phyloP scores from a whole-genome alignment of 2,329 filamentous ascomycete species.

The Alternaria infectoria region DNA sequence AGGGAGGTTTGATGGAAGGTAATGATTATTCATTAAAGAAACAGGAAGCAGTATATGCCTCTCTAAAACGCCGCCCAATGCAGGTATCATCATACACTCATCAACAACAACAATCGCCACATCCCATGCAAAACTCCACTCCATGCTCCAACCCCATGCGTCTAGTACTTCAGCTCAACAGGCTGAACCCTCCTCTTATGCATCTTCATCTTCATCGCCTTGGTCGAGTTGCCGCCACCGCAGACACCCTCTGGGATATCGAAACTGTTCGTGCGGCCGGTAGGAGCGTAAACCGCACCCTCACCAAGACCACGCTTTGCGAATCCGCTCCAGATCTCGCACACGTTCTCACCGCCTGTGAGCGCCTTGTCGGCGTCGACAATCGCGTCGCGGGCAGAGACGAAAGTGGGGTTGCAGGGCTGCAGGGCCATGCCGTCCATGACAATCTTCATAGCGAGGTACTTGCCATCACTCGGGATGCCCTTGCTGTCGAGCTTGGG shows the following conservation, averaged over 20 bases:
- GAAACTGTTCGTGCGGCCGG: slow-evolving; percentile 28
- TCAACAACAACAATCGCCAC: not conserved
- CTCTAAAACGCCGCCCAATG: not conserved
- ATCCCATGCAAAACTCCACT: not conserved
- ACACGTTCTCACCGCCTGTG: slow-evolving; percentile 59
- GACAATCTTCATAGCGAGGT: slow-evolving; percentile 60
- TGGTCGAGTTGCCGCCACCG: not conserved
- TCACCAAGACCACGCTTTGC: slow-evolving; percentile 63
- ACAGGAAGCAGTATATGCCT: not conserved
- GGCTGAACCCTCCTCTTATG: not conserved
- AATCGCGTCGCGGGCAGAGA: slow-evolving; percentile 62
- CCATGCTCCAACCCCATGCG: not conserved
- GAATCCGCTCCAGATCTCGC: slow-evolving; percentile 62
- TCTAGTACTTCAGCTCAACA: not conserved
- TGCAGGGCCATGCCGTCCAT: slow-evolving; percentile 61
- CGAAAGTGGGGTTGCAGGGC: slow-evolving; percentile 63
- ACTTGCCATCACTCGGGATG: slow-evolving; percentile 61
- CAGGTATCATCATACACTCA: not conserved
- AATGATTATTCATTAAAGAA: not conserved
- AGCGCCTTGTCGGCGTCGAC: slow-evolving; percentile 61
- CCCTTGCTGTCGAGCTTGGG: slow-evolving; percentile 54
- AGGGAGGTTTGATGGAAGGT: no score
- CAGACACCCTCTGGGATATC: slow-evolving; percentile 30
- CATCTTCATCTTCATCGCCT: not conserved
- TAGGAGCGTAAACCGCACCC: slow-evolving; percentile 30